Percentiles rank a stretch among this genome's conserved stretches.
Evolutionary conservation across 345 rosid species (phyloP).

Genomic region (Syzygium aromaticum): DNA sequence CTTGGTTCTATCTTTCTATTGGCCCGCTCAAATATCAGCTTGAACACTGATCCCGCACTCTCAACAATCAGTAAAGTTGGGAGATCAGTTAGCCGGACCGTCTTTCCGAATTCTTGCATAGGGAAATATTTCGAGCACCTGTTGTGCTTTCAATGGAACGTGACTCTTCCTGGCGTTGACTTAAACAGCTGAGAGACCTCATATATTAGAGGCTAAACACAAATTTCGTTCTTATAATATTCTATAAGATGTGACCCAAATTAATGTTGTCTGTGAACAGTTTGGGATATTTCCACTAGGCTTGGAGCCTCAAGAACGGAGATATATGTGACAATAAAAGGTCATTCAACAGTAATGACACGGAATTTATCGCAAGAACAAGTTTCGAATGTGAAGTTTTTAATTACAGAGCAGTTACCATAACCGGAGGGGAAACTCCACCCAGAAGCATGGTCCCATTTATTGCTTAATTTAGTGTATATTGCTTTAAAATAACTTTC

Average conservation of each 20-base stretch:
- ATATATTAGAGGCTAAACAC: not conserved
- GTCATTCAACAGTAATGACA: not conserved
- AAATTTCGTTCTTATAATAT: not conserved
- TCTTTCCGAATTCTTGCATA: not conserved
- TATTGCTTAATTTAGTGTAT: not conserved
- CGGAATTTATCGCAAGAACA: not conserved
- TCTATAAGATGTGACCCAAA: not conserved
- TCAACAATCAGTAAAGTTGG: not conserved
- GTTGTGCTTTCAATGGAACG: not conserved
- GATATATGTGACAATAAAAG: not conserved
- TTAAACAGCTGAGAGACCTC: not conserved
- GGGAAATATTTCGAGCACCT: not conserved
- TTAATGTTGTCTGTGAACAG: not conserved
- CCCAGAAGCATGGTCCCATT: not conserved
- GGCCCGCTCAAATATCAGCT: not conserved
- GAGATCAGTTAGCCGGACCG: not conserved
- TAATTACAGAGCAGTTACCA: not conserved
- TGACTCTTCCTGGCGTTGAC: not conserved
- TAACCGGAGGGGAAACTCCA: not conserved
- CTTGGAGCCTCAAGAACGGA: not conserved
- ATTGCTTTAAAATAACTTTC: not conserved
- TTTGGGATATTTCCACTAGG: not conserved
- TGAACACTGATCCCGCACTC: not conserved
- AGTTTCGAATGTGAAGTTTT: not conserved
- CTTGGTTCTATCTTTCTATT: not conserved